Evolutionary conservation across 768 basidiomycete genomes (phyloP).

Genomic region (Rhizopogon vesiculosus): DNA sequence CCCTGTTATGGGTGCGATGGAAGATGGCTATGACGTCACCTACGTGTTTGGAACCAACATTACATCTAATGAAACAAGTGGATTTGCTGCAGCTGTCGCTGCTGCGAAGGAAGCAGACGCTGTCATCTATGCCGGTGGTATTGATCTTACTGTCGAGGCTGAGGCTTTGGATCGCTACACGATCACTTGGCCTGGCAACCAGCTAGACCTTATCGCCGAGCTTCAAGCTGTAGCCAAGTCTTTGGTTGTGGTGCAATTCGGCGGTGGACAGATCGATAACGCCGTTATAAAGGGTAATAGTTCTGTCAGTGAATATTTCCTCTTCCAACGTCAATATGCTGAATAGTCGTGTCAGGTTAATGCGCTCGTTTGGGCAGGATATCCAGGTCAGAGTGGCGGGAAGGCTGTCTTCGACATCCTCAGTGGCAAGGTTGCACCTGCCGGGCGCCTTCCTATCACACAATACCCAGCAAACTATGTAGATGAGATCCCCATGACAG

Average conservation of each 20-base stretch:
- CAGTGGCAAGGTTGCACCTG: slow-evolving; percentile 45
- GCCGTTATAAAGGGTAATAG: slow-evolving; percentile 38
- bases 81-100: slow-evolving; percentile 47
- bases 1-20: slow-evolving; percentile 43
- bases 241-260: slow-evolving; percentile 49
- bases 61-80: slow-evolving; percentile 32
- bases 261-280: slow-evolving; percentile 53
- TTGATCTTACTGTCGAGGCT: slow-evolving; percentile 44
- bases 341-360: slow-evolving; percentile 34
- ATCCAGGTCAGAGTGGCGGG: slow-evolving; percentile 33
- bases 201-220: slow-evolving; percentile 44
- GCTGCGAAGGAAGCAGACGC: slow-evolving; percentile 46
- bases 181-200: slow-evolving; percentile 53
- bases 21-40: slow-evolving; percentile 42
- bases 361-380: slow-evolving; percentile 53
- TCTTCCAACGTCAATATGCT: not conserved
- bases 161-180: slow-evolving; percentile 43
- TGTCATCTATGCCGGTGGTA: slow-evolving; percentile 50
- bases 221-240: slow-evolving; percentile 46
- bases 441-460: slow-evolving; percentile 50
- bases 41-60: slow-evolving; percentile 40
- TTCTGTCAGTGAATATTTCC: slow-evolving; percentile 25
- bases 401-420: slow-evolving; percentile 49
- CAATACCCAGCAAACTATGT: slow-evolving; percentile 50
- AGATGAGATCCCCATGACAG: slow-evolving; percentile 48